A percentile compares a stretch with the other conserved stretches of the same genome.
These are phyloP conservation scores for Xylaria sp. DNA, from an alignment of 2,329 filamentous ascomycete genomes.

Conservation along the genomic window DNA sequence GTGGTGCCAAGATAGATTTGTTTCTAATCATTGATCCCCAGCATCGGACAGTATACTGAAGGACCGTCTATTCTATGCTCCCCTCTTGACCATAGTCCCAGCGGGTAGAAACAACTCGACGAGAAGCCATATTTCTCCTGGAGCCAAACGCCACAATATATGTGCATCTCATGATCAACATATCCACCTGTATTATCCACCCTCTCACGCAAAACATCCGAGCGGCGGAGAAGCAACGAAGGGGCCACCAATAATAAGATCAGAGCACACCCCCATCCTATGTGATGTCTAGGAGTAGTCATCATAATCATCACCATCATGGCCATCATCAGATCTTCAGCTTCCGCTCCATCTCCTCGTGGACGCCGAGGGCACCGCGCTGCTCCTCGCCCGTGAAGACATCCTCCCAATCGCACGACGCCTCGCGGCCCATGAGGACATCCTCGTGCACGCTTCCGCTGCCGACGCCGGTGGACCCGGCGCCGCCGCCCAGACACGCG, in stretches of 20 bases:
- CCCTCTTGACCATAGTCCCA: not conserved
- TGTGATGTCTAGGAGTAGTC: not conserved
- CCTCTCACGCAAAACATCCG: conserved; percentile 8
- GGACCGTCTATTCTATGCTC: conserved; percentile 18
- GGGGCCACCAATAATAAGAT: conserved; percentile 1
- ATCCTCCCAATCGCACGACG: conserved; percentile 90
- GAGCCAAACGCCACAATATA: not conserved
- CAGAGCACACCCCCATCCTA: not conserved
- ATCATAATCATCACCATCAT: not conserved
- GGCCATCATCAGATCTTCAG: conserved; percentile 77
- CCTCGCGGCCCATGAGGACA: conserved; percentile 83
- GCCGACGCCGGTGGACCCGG: conserved; percentile 69
- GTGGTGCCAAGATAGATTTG: conserved; percentile 1
- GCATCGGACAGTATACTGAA: conserved; percentile 14
- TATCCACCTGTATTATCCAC: not conserved
- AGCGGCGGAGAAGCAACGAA: not conserved
- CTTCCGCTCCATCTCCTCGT: conserved; percentile 94
- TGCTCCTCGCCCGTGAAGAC: conserved; percentile 85
- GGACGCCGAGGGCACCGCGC: conserved; percentile 76
- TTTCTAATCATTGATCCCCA: conserved; percentile 18
- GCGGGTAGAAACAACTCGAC: not conserved
- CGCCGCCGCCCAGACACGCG: conserved; percentile 71
- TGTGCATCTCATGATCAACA: conserved; percentile 1
- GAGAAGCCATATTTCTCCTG: not conserved
- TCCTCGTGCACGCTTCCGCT: conserved; percentile 85